Percentiles rank a stretch among this genome's conserved stretches.
These are phyloP conservation scores for Gynochthodes officinalis DNA, from an alignment of 257 asterid species.

Conservation along the genomic window DNA sequence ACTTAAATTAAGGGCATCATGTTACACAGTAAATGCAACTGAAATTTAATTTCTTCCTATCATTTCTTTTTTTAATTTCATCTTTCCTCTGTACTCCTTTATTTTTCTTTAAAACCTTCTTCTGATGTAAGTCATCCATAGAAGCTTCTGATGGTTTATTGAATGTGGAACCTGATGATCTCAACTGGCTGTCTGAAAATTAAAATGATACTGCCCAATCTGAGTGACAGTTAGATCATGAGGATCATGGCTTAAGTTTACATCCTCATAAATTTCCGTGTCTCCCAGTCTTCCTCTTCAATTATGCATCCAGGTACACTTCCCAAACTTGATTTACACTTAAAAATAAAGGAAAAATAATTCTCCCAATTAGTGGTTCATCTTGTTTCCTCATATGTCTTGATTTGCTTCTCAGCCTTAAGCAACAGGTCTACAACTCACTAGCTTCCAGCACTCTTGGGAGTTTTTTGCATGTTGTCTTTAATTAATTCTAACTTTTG, in stretches of 20 bases:
- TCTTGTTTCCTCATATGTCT: background rate
- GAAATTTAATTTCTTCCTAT: background rate
- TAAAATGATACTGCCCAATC: no score
- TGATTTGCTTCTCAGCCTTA: background rate
- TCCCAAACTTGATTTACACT: background rate
- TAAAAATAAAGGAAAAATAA: background rate
- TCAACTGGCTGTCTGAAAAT: background rate
- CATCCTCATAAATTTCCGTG: background rate
- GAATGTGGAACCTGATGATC: background rate
- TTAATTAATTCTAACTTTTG: constrained; percentile 2
- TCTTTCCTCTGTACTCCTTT: background rate
- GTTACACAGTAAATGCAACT: background rate
- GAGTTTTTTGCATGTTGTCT: constrained; percentile 6
- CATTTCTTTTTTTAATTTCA: background rate
- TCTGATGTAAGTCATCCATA: background rate
- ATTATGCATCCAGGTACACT: constrained; percentile 2
- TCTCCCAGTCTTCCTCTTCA: background rate
- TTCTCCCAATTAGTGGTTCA: background rate
- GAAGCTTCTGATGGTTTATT: background rate
- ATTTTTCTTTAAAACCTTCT: background rate
- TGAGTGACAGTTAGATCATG: background rate
- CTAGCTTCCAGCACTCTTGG: background rate
- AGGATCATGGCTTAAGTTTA: background rate
- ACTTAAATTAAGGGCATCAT: background rate
- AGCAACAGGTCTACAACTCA: no score